Percentiles rank a stretch among this genome's conserved stretches.
These are phyloP conservation scores for Tolypocladium album DNA, from an alignment of 2,329 filamentous ascomycete genomes.

Conservation along the genomic window DNA sequence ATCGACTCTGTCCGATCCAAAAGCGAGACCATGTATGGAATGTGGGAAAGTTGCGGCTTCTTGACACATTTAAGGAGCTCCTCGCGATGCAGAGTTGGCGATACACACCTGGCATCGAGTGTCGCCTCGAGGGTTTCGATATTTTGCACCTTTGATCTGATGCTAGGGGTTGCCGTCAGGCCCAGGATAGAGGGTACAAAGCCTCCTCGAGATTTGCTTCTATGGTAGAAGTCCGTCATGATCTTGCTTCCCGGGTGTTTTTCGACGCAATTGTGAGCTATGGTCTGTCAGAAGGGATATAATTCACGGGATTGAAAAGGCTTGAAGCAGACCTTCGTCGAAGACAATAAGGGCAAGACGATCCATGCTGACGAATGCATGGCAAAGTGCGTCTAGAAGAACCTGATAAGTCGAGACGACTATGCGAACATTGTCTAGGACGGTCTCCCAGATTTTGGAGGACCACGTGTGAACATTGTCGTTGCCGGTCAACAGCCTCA, in stretches of 20 bases:
- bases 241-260: conserved; percentile 57
- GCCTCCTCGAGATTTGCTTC: conserved; percentile 23
- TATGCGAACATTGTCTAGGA: conserved; percentile 55
- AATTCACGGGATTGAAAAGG: conserved; percentile 2
- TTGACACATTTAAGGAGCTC: conserved; percentile 62
- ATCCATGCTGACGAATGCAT: conserved; percentile 60
- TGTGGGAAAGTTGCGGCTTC: conserved; percentile 42
- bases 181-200: conserved; percentile 60
- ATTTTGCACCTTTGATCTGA: conserved; percentile 42
- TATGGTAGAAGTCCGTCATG: conserved; percentile 63
- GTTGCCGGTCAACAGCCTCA: conserved; percentile 54
- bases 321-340: conserved; percentile 57
- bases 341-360: conserved; percentile 62
- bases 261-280: conserved; percentile 64
- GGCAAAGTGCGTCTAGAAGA: conserved; percentile 60
- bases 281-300: not conserved
- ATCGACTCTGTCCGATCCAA: conserved; percentile 25
- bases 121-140: conserved; percentile 56
- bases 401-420: conserved; percentile 71
- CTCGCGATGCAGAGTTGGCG: conserved; percentile 56
- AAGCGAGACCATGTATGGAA: conserved; percentile 17
- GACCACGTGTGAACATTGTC: conserved; percentile 68
- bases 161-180: conserved; percentile 69
- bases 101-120: conserved; percentile 57
- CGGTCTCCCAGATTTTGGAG: conserved; percentile 53